Evolutionary conservation across 768 basidiomycete genomes (phyloP).

Genomic region (Tylopilus sp.): DNA sequence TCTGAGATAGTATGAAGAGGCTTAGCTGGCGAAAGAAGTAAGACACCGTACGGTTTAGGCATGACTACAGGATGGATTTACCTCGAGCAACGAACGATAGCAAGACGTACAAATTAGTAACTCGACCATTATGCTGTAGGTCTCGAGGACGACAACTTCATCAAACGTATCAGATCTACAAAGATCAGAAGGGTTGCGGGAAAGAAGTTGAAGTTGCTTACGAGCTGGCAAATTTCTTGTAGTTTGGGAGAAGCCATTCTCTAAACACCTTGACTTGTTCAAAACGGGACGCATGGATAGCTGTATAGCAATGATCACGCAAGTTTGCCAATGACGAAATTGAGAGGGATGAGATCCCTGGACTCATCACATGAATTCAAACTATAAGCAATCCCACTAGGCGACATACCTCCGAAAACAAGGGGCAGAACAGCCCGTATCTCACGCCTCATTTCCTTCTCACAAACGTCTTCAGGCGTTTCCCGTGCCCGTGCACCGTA

Average conservation of each 20-base stretch:
- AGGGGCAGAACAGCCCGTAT: conserved; percentile 61
- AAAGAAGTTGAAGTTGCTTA: conserved; percentile 24
- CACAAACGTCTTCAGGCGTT: conserved; percentile 67
- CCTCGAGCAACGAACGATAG: conserved; percentile 69
- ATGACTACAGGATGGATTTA: conserved; percentile 20
- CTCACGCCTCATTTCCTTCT: conserved; percentile 69
- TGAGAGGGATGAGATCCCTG: conserved; percentile 31
- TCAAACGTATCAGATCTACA: conserved; percentile 29
- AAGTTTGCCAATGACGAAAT: conserved; percentile 39
- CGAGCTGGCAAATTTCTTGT: conserved; percentile 53
- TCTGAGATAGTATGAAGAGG: conserved; percentile 50
- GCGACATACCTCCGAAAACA: conserved; percentile 57
- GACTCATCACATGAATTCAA: conserved; percentile 10
- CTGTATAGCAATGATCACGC: conserved; percentile 40
- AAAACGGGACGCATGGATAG: conserved; percentile 59
- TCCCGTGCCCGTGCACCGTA: conserved; percentile 67
- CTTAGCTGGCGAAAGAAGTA: conserved; percentile 44
- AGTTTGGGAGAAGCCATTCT: conserved; percentile 72
- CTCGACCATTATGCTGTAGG: conserved; percentile 56
- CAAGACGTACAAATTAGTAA: conserved; percentile 60
- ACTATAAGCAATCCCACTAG: not conserved
- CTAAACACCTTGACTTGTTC: conserved; percentile 70
- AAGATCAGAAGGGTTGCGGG: not conserved
- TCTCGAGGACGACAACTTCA: conserved; percentile 41
- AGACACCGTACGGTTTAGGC: conserved; percentile 7